Percentiles rank a stretch among this genome's conserved stretches.
Conservation (phyloP, 2,329 filamentous ascomycete genomes). For the Penicillium brevicompactum region DNA sequence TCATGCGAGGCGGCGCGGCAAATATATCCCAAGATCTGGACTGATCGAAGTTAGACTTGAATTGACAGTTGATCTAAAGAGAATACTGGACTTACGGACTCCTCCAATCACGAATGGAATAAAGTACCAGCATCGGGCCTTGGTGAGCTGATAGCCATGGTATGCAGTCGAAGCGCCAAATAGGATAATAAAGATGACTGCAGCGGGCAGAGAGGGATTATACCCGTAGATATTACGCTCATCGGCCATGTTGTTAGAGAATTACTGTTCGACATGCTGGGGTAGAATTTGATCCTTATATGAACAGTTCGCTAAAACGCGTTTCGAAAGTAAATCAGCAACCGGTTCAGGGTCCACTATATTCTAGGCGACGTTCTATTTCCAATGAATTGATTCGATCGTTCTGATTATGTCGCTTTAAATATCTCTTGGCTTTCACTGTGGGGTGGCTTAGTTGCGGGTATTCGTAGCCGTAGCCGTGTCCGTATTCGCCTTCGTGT, state of each 20-base stretch:
- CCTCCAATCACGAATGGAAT: constrained; percentile 41
- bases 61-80: not conserved
- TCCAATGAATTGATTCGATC: constrained; percentile 1
- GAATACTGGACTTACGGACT: constrained; percentile 32
- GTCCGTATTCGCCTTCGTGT: constrained; percentile 10
- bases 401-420: not conserved
- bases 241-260: constrained; percentile 12
- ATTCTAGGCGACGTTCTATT: not conserved
- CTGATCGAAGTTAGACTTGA: constrained; percentile 30
- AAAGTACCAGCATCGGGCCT: constrained; percentile 53
- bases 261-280: not conserved
- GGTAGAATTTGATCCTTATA: not conserved
- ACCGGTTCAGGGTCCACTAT: not conserved
- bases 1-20: constrained; percentile 29
- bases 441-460: not conserved
- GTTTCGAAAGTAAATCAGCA: not conserved
- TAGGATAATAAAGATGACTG: constrained; percentile 49
- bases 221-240: constrained; percentile 41
- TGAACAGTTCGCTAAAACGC: not conserved
- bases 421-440: not conserved
- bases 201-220: constrained; percentile 48
- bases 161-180: constrained; percentile 46
- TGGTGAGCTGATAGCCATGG: constrained; percentile 48
- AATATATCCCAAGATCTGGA: constrained; percentile 46
- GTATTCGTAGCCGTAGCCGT: not conserved